Base-by-base conservation (phyloP, 768 basidiomycete species). In the Mycena maculata region DNA sequence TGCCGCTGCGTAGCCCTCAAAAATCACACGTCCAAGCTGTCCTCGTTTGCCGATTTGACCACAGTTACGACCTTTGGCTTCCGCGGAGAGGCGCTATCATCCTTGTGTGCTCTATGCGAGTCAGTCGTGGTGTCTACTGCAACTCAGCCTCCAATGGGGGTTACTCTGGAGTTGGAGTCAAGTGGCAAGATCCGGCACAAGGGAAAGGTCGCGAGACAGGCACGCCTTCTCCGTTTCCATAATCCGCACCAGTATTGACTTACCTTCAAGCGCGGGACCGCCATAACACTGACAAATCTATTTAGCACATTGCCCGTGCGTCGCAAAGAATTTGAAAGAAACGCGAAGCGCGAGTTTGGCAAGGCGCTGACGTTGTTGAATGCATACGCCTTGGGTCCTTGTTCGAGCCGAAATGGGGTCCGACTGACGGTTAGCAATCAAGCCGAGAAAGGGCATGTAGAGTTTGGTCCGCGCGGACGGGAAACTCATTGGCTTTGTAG, bases 31-130 rank as follows among this genome's bases (percentile, higher is more conserved):
- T 98, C 97, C 8, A 99, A 99, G 77, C 82, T 99, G 0, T 78
- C 88, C 4, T 86, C 89, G 0, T 95, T 91, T 73, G 79, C 86
- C 4, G 93, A 95, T 74, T 86, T 98, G 4, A 81, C 87, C 3
- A 80, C 84, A 0, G 88, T 99, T 12, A 79, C 80, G 7, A 95
- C 95, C 0, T 98, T 98, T 76, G 97, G 97, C 0, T 99, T 99
- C 75, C 87, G 98, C 39, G 98, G 98, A 18, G 98, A 99, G 79
- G 98, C 98, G 0, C 83, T 99, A 0, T 95, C 95, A 9, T 96
- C 97, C 3, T 84, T 99, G 0, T 99, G 96, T 74, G 94, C 94
- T 1, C 79, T 98, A 1, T 87, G 89, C 54, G 90, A 92, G 59
- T 78, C 82, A 4, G 86, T 98, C 13, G 83, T 81, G 0, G 83